Conservation (phyloP, 2,329 filamentous ascomycete species). For the Epichloe sibirici region DNA sequence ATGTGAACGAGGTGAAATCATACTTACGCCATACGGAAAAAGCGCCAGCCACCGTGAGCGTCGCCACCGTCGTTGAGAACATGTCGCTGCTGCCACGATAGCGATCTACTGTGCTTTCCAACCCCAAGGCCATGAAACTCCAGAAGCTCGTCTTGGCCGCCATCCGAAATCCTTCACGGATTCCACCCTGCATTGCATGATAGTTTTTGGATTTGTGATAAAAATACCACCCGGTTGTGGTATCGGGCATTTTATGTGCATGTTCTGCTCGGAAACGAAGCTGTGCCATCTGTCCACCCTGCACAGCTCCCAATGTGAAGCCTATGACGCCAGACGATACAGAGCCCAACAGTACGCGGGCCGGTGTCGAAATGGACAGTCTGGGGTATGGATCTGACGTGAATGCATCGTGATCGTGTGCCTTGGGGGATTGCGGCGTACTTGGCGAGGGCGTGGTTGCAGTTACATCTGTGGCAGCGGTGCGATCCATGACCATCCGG, state of each 20-base stretch:
- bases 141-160: conserved; percentile 59
- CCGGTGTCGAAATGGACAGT: conserved; percentile 49
- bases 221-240: conserved; percentile 85
- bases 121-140: conserved; percentile 62
- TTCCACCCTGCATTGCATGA: conserved; percentile 62
- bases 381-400: conserved; percentile 27
- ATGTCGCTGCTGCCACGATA: conserved; percentile 61
- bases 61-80: conserved; percentile 69
- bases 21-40: conserved; percentile 77
- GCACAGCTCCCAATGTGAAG: conserved; percentile 54
- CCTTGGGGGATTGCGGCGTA: conserved; percentile 7
- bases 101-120: conserved; percentile 66
- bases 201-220: conserved; percentile 99
- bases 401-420: conserved; percentile 11
- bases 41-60: conserved; percentile 68
- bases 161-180: conserved; percentile 68
- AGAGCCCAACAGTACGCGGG: conserved; percentile 55
- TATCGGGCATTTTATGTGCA: conserved; percentile 78
- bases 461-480: conserved; percentile 1
- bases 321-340: conserved; percentile 55
- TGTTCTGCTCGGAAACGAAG: conserved; percentile 91
- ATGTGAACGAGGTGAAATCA: conserved; percentile 6
- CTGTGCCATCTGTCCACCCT: conserved; percentile 62
- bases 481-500: background rate
- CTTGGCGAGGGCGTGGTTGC: background rate